phyloP scores from a whole-genome alignment of 2,329 filamentous ascomycete species.

The Myriosclerotinia duriaeana region DNA sequence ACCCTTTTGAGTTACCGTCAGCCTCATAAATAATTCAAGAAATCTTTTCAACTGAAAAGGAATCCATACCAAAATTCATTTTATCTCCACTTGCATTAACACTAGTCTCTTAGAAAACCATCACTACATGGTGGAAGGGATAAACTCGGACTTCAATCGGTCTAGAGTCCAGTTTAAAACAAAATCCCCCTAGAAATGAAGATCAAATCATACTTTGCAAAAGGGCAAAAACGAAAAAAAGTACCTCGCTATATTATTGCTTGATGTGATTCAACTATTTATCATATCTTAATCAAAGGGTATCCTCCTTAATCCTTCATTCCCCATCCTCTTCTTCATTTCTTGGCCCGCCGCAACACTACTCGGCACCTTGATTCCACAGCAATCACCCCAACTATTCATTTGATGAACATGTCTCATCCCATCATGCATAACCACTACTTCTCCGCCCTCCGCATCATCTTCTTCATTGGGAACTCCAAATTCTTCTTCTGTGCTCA shows the following conservation, averaged over 20 bases:
- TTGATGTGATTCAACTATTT: neutral
- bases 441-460: conserved; percentile 55
- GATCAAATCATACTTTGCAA: neutral
- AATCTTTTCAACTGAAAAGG: too few species aligned
- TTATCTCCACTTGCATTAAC: too few species aligned
- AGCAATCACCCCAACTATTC: conserved; percentile 89
- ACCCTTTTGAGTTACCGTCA: too few species aligned
- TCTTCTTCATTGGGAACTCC: conserved; percentile 50
- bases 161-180: neutral
- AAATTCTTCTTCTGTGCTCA: conserved; percentile 65
- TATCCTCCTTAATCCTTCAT: conserved; percentile 65
- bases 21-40: too few species aligned
- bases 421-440: conserved; percentile 63
- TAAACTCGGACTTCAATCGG: too few species aligned
- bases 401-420: conserved; percentile 70
- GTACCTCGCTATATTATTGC: neutral
- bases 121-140: too few species aligned
- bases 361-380: conserved; percentile 95
- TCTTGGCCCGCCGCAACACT: conserved; percentile 88
- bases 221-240: neutral
- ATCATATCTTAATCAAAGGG: conserved; percentile 66
- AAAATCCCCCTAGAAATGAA: neutral
- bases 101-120: too few species aligned
- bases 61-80: too few species aligned
- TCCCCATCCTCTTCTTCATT: conserved; percentile 70